Evolutionary conservation across 2,329 filamentous ascomycete species (phyloP), one percentile per base, ranked within the genome.

Genomic region (Alternaria gaisen): DNA sequence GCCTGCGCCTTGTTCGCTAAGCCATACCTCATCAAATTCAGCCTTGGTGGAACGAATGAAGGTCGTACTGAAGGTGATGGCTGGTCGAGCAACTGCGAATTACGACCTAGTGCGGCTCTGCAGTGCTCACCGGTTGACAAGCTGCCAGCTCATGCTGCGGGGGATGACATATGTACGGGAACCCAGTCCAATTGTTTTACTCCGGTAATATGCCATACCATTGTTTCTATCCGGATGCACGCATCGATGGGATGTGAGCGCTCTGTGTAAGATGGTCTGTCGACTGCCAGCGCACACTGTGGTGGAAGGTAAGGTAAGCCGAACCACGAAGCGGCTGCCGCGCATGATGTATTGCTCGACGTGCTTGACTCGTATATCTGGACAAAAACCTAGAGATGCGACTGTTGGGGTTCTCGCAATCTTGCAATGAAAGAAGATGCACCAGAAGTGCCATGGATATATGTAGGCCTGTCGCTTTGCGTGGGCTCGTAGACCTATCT

Each of bases 1-100:
- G 65, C 70, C 73, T 77, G 67, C 72, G 75, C 75, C 75, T 70
- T 72, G 63, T 62, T 73, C 71, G 72, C 73, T 72, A 71, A 65
- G 58, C 61, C 54, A 50, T 43, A 58, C 52, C 56, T 66, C 55
- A 67, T 67, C 65, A 68, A 68, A 62, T 53, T 60, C 62, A 48
- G 70, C 62, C 40, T 64, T 64, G 53, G 59, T 58, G 58, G 65
- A 61, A 63, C 64, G 58, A 66, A 65, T 68, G 34, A 42, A 54
- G 58, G 65, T 70, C 50, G 65, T 62, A 70, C 61, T 56, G 44
- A 52, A 58, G 60, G 58, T 53, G 61, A 64, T 51, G 47, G 54
- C 58, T 50, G 42, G 47, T 62, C 50, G 54, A 60, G 59, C 53
- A 56, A 54, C 51, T 54, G 61, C 55, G 50, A 65, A 47, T 62